These are phyloP conservation scores for Rubia balearica DNA, from an alignment of 305 asterid genomes.

Conservation along the genomic window DNA sequence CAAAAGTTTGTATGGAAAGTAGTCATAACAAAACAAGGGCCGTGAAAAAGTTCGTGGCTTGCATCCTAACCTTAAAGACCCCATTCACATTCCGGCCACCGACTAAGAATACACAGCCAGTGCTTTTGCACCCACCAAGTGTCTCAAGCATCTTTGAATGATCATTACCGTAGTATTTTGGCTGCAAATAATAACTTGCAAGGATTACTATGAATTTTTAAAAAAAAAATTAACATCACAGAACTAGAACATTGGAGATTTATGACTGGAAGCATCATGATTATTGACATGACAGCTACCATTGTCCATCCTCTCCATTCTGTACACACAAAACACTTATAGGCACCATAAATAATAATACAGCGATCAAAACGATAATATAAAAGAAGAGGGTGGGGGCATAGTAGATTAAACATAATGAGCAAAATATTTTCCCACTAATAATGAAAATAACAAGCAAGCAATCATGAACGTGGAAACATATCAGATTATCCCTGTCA, in stretches of 20 bases:
- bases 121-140: constrained; percentile 63
- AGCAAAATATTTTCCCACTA: not conserved
- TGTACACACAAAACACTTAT: not conserved
- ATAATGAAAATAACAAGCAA: not conserved
- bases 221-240: not conserved
- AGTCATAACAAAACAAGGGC: not conserved
- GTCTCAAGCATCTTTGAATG: constrained; percentile 57
- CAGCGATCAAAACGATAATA: not conserved
- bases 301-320: not conserved
- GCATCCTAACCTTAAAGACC: constrained; percentile 53
- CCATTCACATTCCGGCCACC: constrained; percentile 70
- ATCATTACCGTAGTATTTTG: constrained; percentile 69
- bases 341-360: not conserved
- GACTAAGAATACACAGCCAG: constrained; percentile 80
- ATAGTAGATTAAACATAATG: not conserved
- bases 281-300: not conserved
- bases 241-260: not conserved
- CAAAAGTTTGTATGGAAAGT: constrained; percentile 3
- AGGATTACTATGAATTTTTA: constrained; percentile 7
- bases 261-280: not conserved
- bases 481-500: not conserved
- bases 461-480: not conserved
- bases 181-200: constrained; percentile 35
- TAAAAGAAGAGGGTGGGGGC: not conserved
- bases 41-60: not conserved